Evolutionary conservation across 2,329 filamentous ascomycete genomes (phyloP).

Genomic region (Calycina marina): DNA sequence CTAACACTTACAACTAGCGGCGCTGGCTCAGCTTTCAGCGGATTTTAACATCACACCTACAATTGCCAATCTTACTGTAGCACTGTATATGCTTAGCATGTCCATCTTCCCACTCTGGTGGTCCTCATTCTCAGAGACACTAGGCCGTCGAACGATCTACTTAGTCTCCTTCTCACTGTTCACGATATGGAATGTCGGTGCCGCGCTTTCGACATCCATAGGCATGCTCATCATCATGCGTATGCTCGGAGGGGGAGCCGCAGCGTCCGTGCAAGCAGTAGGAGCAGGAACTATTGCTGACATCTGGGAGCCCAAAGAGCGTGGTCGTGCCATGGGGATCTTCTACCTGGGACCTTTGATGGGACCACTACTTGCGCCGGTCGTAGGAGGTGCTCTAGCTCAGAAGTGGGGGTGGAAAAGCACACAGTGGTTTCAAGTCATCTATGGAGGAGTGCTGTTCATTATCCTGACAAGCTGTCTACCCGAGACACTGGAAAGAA

Average conservation of each 20-base stretch:
- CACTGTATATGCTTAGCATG: conserved; percentile 73
- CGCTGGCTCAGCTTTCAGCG: conserved; percentile 45
- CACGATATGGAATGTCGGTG: conserved; percentile 53
- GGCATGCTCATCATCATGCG: conserved; percentile 67
- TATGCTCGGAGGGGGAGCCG: conserved; percentile 58
- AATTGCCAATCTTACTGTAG: conserved; percentile 60
- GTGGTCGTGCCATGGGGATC: conserved; percentile 67
- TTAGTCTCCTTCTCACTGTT: conserved; percentile 60
- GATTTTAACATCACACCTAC: conserved; percentile 50
- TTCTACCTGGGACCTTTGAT: conserved; percentile 70
- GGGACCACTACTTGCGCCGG: conserved; percentile 61
- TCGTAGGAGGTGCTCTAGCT: conserved; percentile 61
- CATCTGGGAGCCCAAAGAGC: conserved; percentile 58
- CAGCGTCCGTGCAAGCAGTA: conserved; percentile 69
- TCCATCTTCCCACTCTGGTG: conserved; percentile 75
- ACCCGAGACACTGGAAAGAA: conserved; percentile 42
- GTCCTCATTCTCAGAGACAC: conserved; percentile 60
- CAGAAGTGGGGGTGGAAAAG: conserved; percentile 58
- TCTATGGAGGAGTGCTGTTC: conserved; percentile 48
- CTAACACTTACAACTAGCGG: conserved; percentile 34
- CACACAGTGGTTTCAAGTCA: conserved; percentile 63
- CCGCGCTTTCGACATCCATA: conserved; percentile 54
- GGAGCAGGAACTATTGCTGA: conserved; percentile 75
- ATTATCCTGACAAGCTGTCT: conserved; percentile 43
- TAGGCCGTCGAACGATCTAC: conserved; percentile 67